Conservation (phyloP, 495 filamentous ascomycete species). For the Aspergillus biplanus region DNA sequence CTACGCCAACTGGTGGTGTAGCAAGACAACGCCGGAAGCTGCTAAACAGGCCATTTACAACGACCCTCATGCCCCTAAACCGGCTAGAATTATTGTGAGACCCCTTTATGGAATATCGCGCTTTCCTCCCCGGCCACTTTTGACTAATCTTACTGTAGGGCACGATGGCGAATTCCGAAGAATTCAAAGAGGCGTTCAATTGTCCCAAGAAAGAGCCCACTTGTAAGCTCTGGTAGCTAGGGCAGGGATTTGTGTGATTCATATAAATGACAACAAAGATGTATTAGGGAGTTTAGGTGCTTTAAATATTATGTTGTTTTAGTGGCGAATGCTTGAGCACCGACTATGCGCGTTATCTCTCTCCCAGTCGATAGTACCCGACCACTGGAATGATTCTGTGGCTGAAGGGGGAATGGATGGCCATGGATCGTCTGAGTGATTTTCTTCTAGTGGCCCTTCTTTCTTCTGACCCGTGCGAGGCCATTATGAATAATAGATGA, state of each 20-base stretch:
- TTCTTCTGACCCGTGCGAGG: too few relatives aligned
- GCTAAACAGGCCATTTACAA: constrained; percentile 60
- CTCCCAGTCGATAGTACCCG: too few relatives aligned
- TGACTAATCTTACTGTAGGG: constrained; percentile 42
- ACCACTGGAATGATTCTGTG: too few relatives aligned
- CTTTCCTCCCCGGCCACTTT: neutral
- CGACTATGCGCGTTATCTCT: too few relatives aligned
- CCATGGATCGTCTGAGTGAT: too few relatives aligned
- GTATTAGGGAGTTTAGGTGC: neutral
- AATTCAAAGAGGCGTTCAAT: constrained; percentile 68
- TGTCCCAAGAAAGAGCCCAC: constrained; percentile 66
- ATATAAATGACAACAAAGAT: neutral
- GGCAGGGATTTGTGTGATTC: neutral
- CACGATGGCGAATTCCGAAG: constrained; percentile 67
- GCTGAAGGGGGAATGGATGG: too few relatives aligned
- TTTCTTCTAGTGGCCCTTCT: too few relatives aligned
- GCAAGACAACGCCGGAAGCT: constrained; percentile 60
- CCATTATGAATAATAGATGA: too few relatives aligned
- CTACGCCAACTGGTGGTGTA: constrained; percentile 71
- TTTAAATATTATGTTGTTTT: neutral
- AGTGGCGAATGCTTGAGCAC: too few relatives aligned
- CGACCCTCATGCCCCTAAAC: constrained; percentile 67
- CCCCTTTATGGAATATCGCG: neutral
- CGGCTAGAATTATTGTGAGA: constrained; percentile 61
- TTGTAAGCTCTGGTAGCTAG: constrained; percentile 68